These are phyloP conservation scores for Xylariaceae sp. DNA, from an alignment of 2,329 filamentous ascomycete genomes.

Conservation along the genomic window DNA sequence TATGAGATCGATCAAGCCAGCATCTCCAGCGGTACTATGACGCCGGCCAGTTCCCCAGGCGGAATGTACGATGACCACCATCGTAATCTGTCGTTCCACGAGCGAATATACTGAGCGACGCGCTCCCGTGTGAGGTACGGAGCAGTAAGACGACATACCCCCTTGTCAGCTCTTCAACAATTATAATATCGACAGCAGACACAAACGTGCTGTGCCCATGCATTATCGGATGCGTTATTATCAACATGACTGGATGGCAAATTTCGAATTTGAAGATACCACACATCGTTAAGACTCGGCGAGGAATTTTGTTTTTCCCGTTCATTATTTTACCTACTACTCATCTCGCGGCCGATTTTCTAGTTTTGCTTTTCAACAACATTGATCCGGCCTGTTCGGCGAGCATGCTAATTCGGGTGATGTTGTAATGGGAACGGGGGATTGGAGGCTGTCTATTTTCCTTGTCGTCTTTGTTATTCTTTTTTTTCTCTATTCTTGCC, in stretches of 20 bases:
- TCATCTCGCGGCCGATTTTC: conserved; percentile 9
- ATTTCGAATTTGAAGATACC: conserved; percentile 22
- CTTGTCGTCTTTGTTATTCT: background rate
- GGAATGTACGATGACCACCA: conserved; percentile 45
- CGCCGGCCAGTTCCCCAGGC: conserved; percentile 35
- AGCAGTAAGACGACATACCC: background rate
- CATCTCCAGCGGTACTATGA: conserved; percentile 33
- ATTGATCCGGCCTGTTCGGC: conserved; percentile 1
- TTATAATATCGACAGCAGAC: conserved; percentile 1
- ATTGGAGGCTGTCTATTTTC: background rate
- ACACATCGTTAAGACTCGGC: conserved; percentile 17
- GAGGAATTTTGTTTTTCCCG: conserved; percentile 16
- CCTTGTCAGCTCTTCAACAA: background rate
- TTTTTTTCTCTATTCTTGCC: background rate
- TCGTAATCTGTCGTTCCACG: conserved; percentile 35
- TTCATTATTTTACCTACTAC: conserved; percentile 10
- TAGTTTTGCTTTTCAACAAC: conserved; percentile 1
- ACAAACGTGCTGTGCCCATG: background rate
- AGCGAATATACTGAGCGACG: conserved; percentile 33
- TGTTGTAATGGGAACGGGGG: background rate
- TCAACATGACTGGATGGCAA: conserved; percentile 15
- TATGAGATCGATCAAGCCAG: conserved; percentile 45
- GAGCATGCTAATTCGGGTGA: conserved; percentile 3
- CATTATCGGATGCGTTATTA: conserved; percentile 5
- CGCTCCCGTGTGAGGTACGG: conserved; percentile 1